A percentile compares a stretch with the other conserved stretches of the same genome.
phyloP scores from a whole-genome alignment of 768 basidiomycete species.

The Lactarius deliciosus region DNA sequence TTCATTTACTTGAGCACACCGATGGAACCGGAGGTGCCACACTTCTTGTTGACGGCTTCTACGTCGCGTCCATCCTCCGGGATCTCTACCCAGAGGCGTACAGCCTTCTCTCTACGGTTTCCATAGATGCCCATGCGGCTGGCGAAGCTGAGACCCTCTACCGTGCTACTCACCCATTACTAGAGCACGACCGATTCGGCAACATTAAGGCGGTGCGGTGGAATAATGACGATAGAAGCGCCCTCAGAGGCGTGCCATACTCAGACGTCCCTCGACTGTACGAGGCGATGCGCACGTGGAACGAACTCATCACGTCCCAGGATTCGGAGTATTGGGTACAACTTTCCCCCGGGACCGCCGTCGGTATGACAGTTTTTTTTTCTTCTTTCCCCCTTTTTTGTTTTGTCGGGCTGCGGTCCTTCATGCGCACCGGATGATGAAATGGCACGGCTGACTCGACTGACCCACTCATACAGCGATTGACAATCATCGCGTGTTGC shows the following conservation, averaged over 20 bases:
- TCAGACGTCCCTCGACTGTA: constrained; percentile 64
- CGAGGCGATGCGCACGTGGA: constrained; percentile 76
- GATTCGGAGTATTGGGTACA: constrained; percentile 94
- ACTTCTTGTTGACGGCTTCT: constrained; percentile 95
- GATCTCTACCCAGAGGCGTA: constrained; percentile 72
- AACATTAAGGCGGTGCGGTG: constrained; percentile 80
- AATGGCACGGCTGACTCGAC: background rate
- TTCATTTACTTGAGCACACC: constrained; percentile 86
- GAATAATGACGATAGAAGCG: constrained; percentile 94
- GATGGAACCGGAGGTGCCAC: constrained; percentile 83
- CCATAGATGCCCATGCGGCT: constrained; percentile 84
- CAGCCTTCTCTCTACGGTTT: constrained; percentile 60
- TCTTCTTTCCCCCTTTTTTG: background rate
- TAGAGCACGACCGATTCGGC: constrained; percentile 62
- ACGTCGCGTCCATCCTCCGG: constrained; percentile 78
- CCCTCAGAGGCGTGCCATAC: constrained; percentile 59
- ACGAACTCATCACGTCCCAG: constrained; percentile 66
- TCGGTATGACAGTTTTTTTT: constrained; percentile 52
- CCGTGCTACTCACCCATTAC: constrained; percentile 62
- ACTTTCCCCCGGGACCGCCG: constrained; percentile 80
- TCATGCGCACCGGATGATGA: background rate
- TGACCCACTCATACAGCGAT: constrained; percentile 52
- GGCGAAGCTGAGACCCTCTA: constrained; percentile 66
- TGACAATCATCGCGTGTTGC: constrained; percentile 91
- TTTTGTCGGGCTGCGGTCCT: background rate